Evolutionary conservation across 2,329 filamentous ascomycete genomes (phyloP), one percentile per base, ranked within the genome.

Genomic region (Curvularia sp.): DNA sequence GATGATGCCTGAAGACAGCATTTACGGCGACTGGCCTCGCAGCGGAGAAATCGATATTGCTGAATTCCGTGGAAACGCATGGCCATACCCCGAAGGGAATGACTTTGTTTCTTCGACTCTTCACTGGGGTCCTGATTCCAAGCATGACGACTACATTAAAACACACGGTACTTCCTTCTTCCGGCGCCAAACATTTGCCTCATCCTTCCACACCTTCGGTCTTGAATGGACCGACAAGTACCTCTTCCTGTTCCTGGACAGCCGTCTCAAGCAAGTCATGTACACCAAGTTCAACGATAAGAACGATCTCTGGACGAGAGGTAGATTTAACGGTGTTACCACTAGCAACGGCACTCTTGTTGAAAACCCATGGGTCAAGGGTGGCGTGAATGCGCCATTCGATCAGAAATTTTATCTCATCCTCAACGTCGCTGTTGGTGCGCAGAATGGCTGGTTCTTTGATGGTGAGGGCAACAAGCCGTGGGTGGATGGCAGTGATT

Each of bases 41-140:
- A 92, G 89, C 6, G 91, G 91, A 30, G 91, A 94, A 77, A 95
- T 95, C 49, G 91, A 95, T 74, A 90, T 95, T 52, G 80, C 87
- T 67, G 91, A 95, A 77, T 86, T 86, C 27, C 89, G 91, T 59
- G 91, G 91, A 60, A 95, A 95, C 81, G 39, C 52, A 39, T 91
- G 93, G 78, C 85, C 87, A 78, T 87, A 87, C 0, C 92, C 93
- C 69, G 78, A 78, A 49, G 91, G 91, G 65, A 91, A 92, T 79
- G 88, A 94, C 76, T 88, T 93, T 70, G 81, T 90, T 54, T 89
- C 89, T 0, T 92, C 89, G 0, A 85, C 91, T 2, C 82, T 95
- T 19, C 91, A 95, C 78, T 95, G 90, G 90, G 91, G 91, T 15
- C 69, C 70, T 5, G 55, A 62, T 21, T 57, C 63, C 30, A 54